phyloP scores from a whole-genome alignment of 768 basidiomycete species.

The Kwoniella mangroviensis region DNA sequence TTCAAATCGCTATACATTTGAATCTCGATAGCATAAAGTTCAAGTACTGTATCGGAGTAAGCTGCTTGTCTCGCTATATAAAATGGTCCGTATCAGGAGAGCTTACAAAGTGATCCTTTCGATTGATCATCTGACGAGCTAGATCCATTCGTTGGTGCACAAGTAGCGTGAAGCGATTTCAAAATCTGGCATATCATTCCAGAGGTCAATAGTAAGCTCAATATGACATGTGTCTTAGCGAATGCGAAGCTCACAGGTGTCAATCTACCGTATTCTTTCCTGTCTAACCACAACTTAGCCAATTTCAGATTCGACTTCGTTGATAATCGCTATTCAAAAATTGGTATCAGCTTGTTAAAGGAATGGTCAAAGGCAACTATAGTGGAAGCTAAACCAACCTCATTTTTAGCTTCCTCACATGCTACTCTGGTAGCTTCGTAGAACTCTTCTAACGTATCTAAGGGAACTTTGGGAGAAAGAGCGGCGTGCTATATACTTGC shows the following conservation, averaged over 20 bases:
- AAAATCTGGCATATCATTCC: constrained; percentile 49
- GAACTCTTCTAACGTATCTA: constrained; percentile 89
- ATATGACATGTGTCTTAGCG: not conserved
- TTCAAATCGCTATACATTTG: constrained; percentile 98
- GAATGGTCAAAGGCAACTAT: no score
- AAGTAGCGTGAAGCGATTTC: constrained; percentile 52
- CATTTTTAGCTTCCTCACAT: constrained; percentile 92
- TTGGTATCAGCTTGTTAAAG: constrained; percentile 15
- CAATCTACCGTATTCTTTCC: constrained; percentile 84
- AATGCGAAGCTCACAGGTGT: constrained; percentile 65
- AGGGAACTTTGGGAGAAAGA: constrained; percentile 59
- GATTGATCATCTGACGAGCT: constrained; percentile 68
- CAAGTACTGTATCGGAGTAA: constrained; percentile 64
- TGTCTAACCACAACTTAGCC: constrained; percentile 95
- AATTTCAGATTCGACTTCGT: constrained; percentile 96
- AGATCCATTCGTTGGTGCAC: constrained; percentile 45
- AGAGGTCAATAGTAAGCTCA: not conserved
- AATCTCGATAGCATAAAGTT: constrained; percentile 97
- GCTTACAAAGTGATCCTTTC: constrained; percentile 75
- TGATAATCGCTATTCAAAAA: constrained; percentile 71
- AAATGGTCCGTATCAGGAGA: not conserved
- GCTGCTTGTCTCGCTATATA: not conserved
- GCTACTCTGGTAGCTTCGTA: constrained; percentile 91
- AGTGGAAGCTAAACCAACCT: constrained; percentile 63
- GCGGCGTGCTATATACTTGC: constrained; percentile 43